Conservation (phyloP, 2,329 filamentous ascomycete species). For the Hypoxylon sp. region DNA sequence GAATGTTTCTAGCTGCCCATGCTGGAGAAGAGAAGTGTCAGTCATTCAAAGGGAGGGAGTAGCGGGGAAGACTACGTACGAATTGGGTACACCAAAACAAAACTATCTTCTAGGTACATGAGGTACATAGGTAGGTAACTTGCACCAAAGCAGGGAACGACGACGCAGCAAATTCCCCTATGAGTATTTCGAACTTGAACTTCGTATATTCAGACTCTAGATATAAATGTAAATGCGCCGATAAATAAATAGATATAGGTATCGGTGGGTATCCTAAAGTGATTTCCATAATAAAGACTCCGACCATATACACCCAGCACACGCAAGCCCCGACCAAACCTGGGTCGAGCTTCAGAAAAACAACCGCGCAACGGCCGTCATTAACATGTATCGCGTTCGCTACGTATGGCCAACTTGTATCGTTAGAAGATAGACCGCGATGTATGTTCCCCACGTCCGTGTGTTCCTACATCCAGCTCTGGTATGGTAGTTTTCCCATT, state of each 20-base stretch:
- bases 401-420: slow-evolving; percentile 2
- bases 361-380: not conserved
- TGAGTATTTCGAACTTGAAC: not conserved
- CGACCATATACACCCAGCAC: slow-evolving; percentile 21
- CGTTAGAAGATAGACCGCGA: slow-evolving; percentile 5
- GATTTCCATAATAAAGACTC: slow-evolving; percentile 34
- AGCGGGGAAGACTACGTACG: too few relatives aligned
- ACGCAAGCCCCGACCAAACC: slow-evolving; percentile 25
- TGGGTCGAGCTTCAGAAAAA: slow-evolving; percentile 22
- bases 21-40: not conserved
- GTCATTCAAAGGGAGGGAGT: too few relatives aligned
- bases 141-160: not conserved
- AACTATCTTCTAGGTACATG: too few relatives aligned
- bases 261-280: slow-evolving; percentile 39
- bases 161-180: not conserved
- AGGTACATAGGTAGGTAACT: too few relatives aligned
- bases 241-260: slow-evolving; percentile 32
- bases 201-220: slow-evolving; percentile 10
- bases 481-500: slow-evolving; percentile 5
- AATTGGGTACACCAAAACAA: too few relatives aligned
- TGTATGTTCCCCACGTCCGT: not conserved
- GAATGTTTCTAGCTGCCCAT: not conserved
- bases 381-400: slow-evolving; percentile 3
- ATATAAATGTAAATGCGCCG: slow-evolving; percentile 16
- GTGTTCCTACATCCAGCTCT: slow-evolving; percentile 14